Conservation (phyloP, 1,284 basidiomycete species). For the Flammula alnicola region DNA sequence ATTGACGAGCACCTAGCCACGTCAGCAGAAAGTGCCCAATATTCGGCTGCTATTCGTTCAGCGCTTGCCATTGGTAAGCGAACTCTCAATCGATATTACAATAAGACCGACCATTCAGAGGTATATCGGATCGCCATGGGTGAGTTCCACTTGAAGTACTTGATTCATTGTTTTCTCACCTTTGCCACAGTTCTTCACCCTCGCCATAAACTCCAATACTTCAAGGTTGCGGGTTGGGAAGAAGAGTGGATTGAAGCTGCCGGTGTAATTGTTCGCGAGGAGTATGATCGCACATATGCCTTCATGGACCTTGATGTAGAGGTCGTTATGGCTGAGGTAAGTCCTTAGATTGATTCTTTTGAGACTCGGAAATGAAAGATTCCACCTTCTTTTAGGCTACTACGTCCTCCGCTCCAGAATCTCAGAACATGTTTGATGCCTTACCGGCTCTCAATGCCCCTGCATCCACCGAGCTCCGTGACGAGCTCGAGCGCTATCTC, state of each 20-base stretch:
- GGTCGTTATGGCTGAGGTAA: too few species aligned
- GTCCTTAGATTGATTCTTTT: too few species aligned
- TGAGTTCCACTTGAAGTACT: constrained; percentile 9
- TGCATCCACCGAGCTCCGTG: constrained; percentile 4
- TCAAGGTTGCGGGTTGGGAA: constrained; percentile 20
- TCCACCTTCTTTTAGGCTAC: too few species aligned
- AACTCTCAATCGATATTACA: constrained; percentile 21
- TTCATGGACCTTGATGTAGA: neutral
- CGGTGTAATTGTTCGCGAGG: constrained; percentile 8
- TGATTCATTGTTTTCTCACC: constrained; percentile 1
- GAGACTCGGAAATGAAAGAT: too few species aligned
- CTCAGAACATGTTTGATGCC: neutral
- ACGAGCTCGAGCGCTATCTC: constrained; percentile 32
- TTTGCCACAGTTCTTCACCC: constrained; percentile 24
- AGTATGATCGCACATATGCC: constrained; percentile 16
- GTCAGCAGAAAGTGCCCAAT: neutral
- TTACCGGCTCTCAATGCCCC: constrained; percentile 12
- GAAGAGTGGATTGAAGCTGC: constrained; percentile 22
- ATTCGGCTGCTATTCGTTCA: constrained; percentile 5
- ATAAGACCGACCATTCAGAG: constrained; percentile 23
- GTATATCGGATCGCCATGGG: constrained; percentile 25
- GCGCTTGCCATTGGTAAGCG: constrained; percentile 15
- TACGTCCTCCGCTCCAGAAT: neutral
- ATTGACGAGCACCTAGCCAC: constrained; percentile 19
- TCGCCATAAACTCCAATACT: constrained; percentile 23